These are phyloP conservation scores for Turnera subulata DNA, from an alignment of 345 rosid genomes.

Conservation along the genomic window DNA sequence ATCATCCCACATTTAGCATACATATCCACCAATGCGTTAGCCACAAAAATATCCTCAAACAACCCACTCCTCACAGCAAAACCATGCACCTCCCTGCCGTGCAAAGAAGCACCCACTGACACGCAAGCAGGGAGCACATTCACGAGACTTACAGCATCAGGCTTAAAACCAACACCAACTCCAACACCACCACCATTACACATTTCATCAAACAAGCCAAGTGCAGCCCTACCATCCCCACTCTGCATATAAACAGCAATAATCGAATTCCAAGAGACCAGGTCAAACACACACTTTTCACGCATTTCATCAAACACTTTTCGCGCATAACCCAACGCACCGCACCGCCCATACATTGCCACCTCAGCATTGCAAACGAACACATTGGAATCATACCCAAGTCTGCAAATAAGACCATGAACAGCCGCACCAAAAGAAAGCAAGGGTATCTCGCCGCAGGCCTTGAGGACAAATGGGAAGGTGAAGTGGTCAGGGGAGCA, in stretches of 20 bases:
- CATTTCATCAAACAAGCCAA: slow-evolving; percentile 51
- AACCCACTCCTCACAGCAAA: slow-evolving; percentile 47
- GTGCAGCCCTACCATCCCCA: slow-evolving; percentile 37
- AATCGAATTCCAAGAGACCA: slow-evolving; percentile 77
- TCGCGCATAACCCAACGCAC: slow-evolving; percentile 43
- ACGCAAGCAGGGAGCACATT: slow-evolving; percentile 70
- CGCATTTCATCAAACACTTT: slow-evolving; percentile 72
- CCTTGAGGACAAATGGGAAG: slow-evolving; percentile 69
- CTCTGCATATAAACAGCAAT: slow-evolving; percentile 47
- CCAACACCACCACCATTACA: slow-evolving; percentile 20
- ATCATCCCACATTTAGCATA: slow-evolving; percentile 77
- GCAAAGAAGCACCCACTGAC: slow-evolving; percentile 29
- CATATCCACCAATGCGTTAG: slow-evolving; percentile 75
- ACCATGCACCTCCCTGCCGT: slow-evolving; percentile 59
- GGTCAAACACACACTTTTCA: slow-evolving; percentile 38
- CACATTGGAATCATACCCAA: slow-evolving; percentile 57
- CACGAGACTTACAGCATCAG: slow-evolving; percentile 64
- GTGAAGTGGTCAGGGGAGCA: slow-evolving; percentile 78
- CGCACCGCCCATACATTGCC: slow-evolving; percentile 61
- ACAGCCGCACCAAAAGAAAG: slow-evolving; percentile 39
- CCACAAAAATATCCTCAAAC: slow-evolving; percentile 58
- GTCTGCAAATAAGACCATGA: slow-evolving; percentile 37
- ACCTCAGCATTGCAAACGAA: slow-evolving; percentile 67
- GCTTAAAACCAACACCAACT: slow-evolving; percentile 27
- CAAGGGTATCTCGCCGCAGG: slow-evolving; percentile 57